Conservation (phyloP, 2,329 filamentous ascomycete genomes). For the Colletotrichum sidae region DNA sequence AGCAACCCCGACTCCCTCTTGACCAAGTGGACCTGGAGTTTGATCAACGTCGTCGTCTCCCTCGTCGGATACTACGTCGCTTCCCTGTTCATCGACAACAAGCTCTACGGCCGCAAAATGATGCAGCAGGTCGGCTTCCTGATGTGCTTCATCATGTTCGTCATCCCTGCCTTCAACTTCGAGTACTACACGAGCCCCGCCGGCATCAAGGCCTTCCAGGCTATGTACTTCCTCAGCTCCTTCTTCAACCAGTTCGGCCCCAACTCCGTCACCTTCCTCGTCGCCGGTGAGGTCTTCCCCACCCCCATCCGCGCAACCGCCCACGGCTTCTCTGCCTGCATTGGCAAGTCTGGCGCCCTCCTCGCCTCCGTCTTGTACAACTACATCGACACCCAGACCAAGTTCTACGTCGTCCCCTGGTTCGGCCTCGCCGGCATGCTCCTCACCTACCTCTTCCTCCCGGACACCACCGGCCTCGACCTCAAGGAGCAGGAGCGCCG, state of each 20-base stretch:
- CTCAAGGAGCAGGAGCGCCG: slow-evolving; percentile 97
- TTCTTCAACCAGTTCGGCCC: slow-evolving; percentile 99
- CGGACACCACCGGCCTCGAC: slow-evolving; percentile 96
- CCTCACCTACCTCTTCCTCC: slow-evolving; percentile 86
- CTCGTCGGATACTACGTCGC: slow-evolving; percentile 91
- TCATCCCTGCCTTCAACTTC: slow-evolving; percentile 90
- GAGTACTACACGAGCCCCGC: slow-evolving; percentile 79
- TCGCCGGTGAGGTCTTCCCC: slow-evolving; percentile 96
- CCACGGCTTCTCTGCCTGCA: slow-evolving; percentile 93
- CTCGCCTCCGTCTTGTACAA: slow-evolving; percentile 91
- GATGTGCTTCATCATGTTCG: slow-evolving; percentile 92
- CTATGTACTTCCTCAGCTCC: slow-evolving; percentile 97
- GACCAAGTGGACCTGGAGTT: slow-evolving; percentile 90
- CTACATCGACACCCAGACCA: slow-evolving; percentile 87
- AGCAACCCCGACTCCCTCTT: slow-evolving; percentile 78
- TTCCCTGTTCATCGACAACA: slow-evolving; percentile 91
- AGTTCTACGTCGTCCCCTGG: slow-evolving; percentile 95
- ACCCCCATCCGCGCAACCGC: slow-evolving; percentile 93
- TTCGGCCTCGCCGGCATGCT: slow-evolving; percentile 90
- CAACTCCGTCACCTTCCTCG: slow-evolving; percentile 96
- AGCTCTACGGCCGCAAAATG: slow-evolving; percentile 93
- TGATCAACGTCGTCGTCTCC: slow-evolving; percentile 90
- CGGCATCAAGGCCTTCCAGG: slow-evolving; percentile 89
- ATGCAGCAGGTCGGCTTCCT: slow-evolving; percentile 97
- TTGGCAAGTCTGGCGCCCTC: slow-evolving; percentile 89